phyloP scores from a whole-genome alignment of 352 stramenopile genomes.

The Pythium oligandrum region DNA sequence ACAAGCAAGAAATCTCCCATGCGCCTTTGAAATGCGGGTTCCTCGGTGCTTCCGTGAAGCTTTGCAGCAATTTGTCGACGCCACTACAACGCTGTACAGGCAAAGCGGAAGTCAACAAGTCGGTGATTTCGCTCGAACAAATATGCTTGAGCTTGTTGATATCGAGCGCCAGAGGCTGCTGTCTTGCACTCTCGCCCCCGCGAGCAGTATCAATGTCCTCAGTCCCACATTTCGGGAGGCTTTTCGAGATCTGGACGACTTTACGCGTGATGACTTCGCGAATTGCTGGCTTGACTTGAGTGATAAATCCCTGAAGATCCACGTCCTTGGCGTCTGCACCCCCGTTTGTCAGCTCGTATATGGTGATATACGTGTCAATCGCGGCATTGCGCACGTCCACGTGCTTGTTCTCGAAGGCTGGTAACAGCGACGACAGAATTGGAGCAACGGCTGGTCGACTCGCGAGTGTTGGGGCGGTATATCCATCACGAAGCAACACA shows the following conservation, averaged over 20 bases:
- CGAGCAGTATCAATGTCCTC: constrained; percentile 10
- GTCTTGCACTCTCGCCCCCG: constrained; percentile 50
- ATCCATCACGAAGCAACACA: constrained; percentile 37
- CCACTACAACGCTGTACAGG: constrained; percentile 37
- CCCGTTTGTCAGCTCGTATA: constrained; percentile 70
- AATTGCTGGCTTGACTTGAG: constrained; percentile 60
- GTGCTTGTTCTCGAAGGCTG: constrained; percentile 77
- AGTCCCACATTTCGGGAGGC: constrained; percentile 9
- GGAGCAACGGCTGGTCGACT: constrained; percentile 25
- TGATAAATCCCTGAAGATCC: constrained; percentile 61
- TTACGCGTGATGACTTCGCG: constrained; percentile 66
- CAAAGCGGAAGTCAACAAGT: constrained; percentile 42
- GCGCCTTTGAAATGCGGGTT: constrained; percentile 45
- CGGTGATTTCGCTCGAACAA: constrained; percentile 46
- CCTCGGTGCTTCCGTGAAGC: constrained; percentile 24
- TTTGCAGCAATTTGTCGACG: constrained; percentile 48
- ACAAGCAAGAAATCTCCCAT: constrained; percentile 70
- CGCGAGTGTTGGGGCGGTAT: neutral
- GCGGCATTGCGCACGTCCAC: constrained; percentile 73
- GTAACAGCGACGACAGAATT: constrained; percentile 43
- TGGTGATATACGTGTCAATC: constrained; percentile 54
- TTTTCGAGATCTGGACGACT: constrained; percentile 64
- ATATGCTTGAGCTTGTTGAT: constrained; percentile 51
- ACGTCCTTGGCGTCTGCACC: constrained; percentile 25
- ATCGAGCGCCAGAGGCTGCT: constrained; percentile 51